These are phyloP conservation scores for Colletotrichum tabaci DNA, from an alignment of 2,329 filamentous ascomycete genomes.

Conservation along the genomic window DNA sequence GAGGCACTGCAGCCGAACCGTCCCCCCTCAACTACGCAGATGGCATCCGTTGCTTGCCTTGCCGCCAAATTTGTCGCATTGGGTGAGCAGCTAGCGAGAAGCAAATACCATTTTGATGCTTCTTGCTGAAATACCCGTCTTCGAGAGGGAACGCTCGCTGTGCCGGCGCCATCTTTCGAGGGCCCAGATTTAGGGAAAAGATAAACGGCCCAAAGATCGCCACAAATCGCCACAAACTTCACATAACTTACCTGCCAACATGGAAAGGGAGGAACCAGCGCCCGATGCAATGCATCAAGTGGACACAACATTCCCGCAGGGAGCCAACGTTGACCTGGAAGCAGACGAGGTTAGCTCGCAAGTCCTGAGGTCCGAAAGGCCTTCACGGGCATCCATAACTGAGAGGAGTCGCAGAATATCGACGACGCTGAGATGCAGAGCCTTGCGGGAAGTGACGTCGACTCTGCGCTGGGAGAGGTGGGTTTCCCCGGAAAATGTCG, in stretches of 20 bases:
- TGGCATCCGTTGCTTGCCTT: not conserved
- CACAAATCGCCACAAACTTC: not conserved
- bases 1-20: constrained; percentile 24
- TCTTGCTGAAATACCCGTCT: not conserved
- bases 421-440: constrained; percentile 39
- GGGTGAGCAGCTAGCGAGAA: not conserved
- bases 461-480: constrained; percentile 51
- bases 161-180: not conserved
- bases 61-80: not conserved
- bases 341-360: constrained; percentile 38
- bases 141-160: not conserved
- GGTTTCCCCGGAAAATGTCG: constrained; percentile 10
- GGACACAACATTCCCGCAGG: constrained; percentile 18
- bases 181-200: not conserved
- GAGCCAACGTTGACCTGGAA: constrained; percentile 31
- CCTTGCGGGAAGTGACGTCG: constrained; percentile 41
- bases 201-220: not conserved
- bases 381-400: constrained; percentile 4
- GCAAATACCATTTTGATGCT: constrained; percentile 1
- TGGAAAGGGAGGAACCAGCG: constrained; percentile 28
- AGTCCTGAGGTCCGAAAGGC: not conserved
- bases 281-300: constrained; percentile 27
- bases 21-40: constrained; percentile 6
- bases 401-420: constrained; percentile 24
- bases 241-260: not conserved